Conservation (phyloP, 2,329 filamentous ascomycete species). For the Trichoderma cornu-damae region DNA sequence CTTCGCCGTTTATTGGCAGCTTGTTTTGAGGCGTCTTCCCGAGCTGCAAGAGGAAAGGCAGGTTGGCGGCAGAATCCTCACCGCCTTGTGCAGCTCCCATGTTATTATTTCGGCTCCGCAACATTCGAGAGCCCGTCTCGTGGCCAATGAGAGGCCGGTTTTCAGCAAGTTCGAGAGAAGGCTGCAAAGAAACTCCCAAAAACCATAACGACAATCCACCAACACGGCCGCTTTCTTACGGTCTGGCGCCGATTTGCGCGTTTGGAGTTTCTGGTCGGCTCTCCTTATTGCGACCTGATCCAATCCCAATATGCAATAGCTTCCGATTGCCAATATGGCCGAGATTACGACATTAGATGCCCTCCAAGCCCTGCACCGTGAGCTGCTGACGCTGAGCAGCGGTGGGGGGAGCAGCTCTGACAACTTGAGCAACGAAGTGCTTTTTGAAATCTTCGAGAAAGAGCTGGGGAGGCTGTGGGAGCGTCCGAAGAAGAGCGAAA, state of each 20-base stretch:
- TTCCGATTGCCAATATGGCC: constrained; percentile 55
- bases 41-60: no score
- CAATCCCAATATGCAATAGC: constrained; percentile 44
- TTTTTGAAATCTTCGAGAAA: constrained; percentile 65
- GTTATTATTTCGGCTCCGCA: constrained; percentile 28
- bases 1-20: background rate
- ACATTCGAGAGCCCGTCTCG: constrained; percentile 23
- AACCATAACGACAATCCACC: constrained; percentile 20
- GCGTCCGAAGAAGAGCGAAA: constrained; percentile 67
- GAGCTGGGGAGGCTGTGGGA: constrained; percentile 69
- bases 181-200: constrained; percentile 31
- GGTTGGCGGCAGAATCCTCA: constrained; percentile 35
- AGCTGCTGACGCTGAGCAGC: constrained; percentile 72
- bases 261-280: constrained; percentile 19
- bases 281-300: constrained; percentile 21
- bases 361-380: constrained; percentile 79
- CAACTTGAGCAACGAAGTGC: constrained; percentile 63
- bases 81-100: constrained; percentile 31
- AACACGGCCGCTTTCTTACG: constrained; percentile 19
- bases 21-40: background rate
- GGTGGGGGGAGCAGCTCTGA: constrained; percentile 57
- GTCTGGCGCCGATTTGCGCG: constrained; percentile 25
- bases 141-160: constrained; percentile 27
- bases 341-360: constrained; percentile 67
- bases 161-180: constrained; percentile 23